Base-by-base conservation (phyloP, 177 flowering plant genomes). In the Vitis hybrid region DNA sequence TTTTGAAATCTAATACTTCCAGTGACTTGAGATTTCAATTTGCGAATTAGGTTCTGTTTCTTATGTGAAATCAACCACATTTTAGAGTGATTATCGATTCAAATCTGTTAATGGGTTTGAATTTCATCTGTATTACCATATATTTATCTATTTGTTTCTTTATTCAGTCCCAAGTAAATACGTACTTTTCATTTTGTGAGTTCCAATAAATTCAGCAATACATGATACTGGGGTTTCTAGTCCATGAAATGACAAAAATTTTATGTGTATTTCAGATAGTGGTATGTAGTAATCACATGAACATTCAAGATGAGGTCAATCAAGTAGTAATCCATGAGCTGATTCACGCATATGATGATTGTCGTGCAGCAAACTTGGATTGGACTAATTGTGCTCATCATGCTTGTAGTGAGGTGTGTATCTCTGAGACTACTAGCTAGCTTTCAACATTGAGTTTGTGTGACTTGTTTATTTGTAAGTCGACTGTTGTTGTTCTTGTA, bases 301-400 rank as follows among this genome's bases (percentile, higher is more conserved):
- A 69, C 52, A n/a, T 89, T 3, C 98, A 91, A 90, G 96, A 95
- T 79, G 96, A 95, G 14, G 97, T 95, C 6, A 79, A 86, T 75
- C 97, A 91, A 84, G 93, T 89, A 13, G 82, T 93, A 24, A 87
- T 87, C 70, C 98, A 94, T 71, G 96, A 93, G 81, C 82, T 94
- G 35, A 93, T 94, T 69, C 98, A 94, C 80, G 99, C 98, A 14
- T 94, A 84, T 80, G 99, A 94, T 77, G 94, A 93, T 12, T 93
- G 98, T 64, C 87, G 94, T 6, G 92, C 94, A 58, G 83, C 84
- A 75, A 94, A 94, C 70, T 76, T 94, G 85, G 87, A 91, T 69
- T 93, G 98, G 98, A 9, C 82, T 56, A 84, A 93, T 81, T 95
- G 98, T 76, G 90, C 94, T 71, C 99, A 95, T 81, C 98, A 93